Evolutionary conservation across 208 protist species (phyloP).

Genomic region (Herpetomonas muscarum): DNA sequence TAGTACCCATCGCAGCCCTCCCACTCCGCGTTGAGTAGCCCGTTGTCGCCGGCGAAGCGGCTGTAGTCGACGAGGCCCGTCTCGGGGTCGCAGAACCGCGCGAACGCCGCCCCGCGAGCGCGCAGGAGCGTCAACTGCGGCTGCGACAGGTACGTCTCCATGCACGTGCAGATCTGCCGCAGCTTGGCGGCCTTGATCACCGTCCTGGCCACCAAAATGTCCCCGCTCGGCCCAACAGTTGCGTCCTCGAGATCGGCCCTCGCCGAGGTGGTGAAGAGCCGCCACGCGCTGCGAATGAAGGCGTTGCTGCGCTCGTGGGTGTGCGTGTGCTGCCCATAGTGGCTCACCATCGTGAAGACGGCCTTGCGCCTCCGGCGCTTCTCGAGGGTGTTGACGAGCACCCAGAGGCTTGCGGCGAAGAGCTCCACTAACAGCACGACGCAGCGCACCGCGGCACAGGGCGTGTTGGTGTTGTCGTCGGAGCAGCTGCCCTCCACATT

Average conservation of each 20-base stretch:
- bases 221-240: no score
- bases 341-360: neutral
- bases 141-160: neutral
- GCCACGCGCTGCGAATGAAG: no score
- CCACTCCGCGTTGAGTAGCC: neutral
- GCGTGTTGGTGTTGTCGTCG: neutral
- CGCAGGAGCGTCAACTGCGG: neutral
- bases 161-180: neutral
- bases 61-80: neutral
- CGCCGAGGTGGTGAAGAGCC: no score
- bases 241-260: no score
- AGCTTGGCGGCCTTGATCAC: neutral
- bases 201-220: neutral
- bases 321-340: neutral
- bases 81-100: neutral
- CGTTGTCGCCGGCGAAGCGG: neutral
- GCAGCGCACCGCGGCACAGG: neutral
- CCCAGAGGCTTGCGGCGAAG: neutral
- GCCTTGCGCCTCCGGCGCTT: neutral
- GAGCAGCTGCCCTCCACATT: no score
- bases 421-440: neutral
- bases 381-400: neutral
- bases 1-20: neutral
- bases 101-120: neutral
- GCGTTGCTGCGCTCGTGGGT: neutral